Base-by-base conservation (phyloP, 139 green algal species). In the Volvox reticuliferus region DNA sequence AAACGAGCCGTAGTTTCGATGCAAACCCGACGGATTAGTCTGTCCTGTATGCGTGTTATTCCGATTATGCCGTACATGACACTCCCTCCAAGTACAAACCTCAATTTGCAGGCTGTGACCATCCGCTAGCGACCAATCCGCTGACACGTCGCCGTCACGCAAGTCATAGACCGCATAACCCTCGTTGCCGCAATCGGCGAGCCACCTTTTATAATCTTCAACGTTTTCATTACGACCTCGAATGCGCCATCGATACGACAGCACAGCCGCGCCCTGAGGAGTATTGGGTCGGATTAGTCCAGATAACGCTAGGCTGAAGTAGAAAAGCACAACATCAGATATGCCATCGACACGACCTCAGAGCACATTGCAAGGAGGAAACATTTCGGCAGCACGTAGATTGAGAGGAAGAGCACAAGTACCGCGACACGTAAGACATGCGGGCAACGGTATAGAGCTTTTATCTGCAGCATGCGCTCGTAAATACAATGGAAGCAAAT, bases 171-270 rank as follows among this genome's bases (percentile, higher is more conserved):
- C 82, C 30, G n/a, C 61, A 62, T 87, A 87, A 0, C 82, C 82
- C 30, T 87, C 82, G 20, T 12, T 67, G 63, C 63, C 82, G 65
- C 82, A 79, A 30, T 79, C 82, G 13, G 68, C 19, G 3, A 88
- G 33, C 82, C 82, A 88, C 19, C 14, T 65, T 33, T 61, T 77
- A 32, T 44, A 88, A 63, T 79, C 82, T 14, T 65, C 24, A 36
- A 88, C n/a, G 65, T 65, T 79, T 21, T 88, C 82, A 17, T 65
- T 37, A 12, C 44, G 21, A 36, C 82, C 82, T 14, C 82, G 82
- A 21, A 88, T 88, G 65, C 82, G 82, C 82, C 82, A 88, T 26
- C 82, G 82, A 67, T 88, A 88, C 12, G 82, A 88, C 12, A 88
- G 65, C 82, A 88, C 82, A 28, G 82, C 82, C 12, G 65, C 82